Conservation (phyloP, 129 eudicot species). For the Oenanthe sinensis region DNA sequence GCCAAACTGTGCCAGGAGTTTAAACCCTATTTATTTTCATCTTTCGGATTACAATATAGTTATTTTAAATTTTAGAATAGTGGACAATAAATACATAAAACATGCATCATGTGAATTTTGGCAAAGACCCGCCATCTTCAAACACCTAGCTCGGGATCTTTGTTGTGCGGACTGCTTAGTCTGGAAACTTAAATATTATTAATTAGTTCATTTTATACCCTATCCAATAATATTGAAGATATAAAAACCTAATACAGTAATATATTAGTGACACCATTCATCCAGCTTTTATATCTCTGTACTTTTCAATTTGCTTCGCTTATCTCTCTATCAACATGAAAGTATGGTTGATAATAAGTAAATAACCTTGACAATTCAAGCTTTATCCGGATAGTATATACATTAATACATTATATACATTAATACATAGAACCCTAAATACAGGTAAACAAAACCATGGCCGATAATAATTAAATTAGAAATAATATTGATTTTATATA, state of each 20-base stretch:
- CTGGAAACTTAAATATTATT: background rate
- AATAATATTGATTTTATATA: no score
- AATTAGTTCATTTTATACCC: background rate
- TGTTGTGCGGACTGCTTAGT: background rate
- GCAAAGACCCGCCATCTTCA: slow-evolving; percentile 6
- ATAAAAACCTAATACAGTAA: background rate
- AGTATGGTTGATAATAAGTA: background rate
- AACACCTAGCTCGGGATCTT: slow-evolving; percentile 1
- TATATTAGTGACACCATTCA: background rate
- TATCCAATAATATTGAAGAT: background rate
- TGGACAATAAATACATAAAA: slow-evolving; percentile 11
- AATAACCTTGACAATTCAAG: no score
- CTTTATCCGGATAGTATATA: no score
- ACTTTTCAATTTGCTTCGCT: background rate
- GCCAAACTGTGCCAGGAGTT: slow-evolving; percentile 3
- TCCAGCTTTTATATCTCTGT: background rate
- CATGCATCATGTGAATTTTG: slow-evolving; percentile 13
- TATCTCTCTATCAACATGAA: background rate
- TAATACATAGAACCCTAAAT: no score
- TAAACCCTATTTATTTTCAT: background rate
- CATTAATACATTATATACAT: no score
- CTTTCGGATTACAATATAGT: background rate
- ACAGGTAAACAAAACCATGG: no score
- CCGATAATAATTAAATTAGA: no score
- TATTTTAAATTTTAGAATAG: background rate